Conservation (phyloP, 2,329 filamentous ascomycete species). For the Aspergillus sp. region DNA sequence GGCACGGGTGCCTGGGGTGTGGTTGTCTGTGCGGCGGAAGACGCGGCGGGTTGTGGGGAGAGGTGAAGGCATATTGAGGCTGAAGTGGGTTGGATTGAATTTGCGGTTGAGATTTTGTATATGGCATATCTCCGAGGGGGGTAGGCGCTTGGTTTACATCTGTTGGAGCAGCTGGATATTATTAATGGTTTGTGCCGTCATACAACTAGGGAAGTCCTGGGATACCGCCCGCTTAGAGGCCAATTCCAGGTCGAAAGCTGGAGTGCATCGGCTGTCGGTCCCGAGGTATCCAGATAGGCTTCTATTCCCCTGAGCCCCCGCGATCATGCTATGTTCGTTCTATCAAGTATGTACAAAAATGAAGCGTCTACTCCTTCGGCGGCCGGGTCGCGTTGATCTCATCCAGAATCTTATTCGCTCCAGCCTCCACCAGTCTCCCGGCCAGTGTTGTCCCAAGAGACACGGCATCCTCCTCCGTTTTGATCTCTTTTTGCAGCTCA, state of each 20-base stretch:
- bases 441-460: background rate
- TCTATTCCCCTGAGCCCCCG: too few species aligned
- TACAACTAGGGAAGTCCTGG: background rate
- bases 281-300: too few species aligned
- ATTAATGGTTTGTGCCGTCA: background rate
- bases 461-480: background rate
- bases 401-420: slow-evolving; percentile 31
- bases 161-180: background rate
- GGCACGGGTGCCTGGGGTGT: too few species aligned
- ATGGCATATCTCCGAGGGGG: too few species aligned
- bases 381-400: slow-evolving; percentile 10
- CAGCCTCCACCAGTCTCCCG: background rate
- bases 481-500: background rate
- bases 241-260: background rate
- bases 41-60: too few species aligned
- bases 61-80: too few species aligned
- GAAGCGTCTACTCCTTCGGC: slow-evolving; percentile 3
- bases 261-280: background rate
- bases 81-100: too few species aligned
- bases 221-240: background rate
- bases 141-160: too few species aligned
- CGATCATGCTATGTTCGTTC: too few species aligned
- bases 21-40: too few species aligned
- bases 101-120: too few species aligned
- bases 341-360: background rate